Percentiles rank a stretch among this genome's conserved stretches.
Evolutionary conservation across 352 stramenopile species (phyloP).

Genomic region (Globisporangium abappressorium): DNA sequence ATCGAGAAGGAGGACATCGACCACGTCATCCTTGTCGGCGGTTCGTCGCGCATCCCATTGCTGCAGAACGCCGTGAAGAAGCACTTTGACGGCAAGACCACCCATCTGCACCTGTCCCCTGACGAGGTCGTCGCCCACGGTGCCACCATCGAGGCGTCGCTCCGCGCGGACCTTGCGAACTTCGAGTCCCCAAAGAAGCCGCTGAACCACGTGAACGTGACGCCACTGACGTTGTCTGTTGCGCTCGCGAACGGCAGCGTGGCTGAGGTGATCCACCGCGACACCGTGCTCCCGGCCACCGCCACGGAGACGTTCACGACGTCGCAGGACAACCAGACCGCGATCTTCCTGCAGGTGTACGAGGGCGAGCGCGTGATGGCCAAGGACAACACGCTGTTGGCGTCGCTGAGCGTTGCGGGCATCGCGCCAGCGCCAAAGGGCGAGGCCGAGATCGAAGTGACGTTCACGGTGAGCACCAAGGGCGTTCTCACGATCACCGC

Average conservation of each 20-base stretch:
- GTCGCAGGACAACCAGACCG: slow-evolving; percentile 88
- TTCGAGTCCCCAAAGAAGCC: slow-evolving; percentile 56
- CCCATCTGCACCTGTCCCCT: slow-evolving; percentile 81
- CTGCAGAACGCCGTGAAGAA: slow-evolving; percentile 78
- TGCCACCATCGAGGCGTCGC: slow-evolving; percentile 81
- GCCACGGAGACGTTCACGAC: slow-evolving; percentile 88
- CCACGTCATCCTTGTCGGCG: slow-evolving; percentile 96
- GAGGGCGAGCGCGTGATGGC: slow-evolving; percentile 97
- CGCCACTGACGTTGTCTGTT: slow-evolving; percentile 91
- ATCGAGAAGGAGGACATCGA: slow-evolving; percentile 89
- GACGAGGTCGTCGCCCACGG: slow-evolving; percentile 91
- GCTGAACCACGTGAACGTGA: slow-evolving; percentile 89
- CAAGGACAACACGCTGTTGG: slow-evolving; percentile 94
- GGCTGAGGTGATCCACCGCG: slow-evolving; percentile 88
- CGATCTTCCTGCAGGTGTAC: slow-evolving; percentile 92
- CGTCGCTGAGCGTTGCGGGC: slow-evolving; percentile 87
- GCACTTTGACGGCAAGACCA: slow-evolving; percentile 83
- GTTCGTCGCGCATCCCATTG: slow-evolving; percentile 98
- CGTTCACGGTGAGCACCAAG: slow-evolving; percentile 90
- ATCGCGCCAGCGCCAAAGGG: slow-evolving; percentile 89
- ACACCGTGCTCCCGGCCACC: slow-evolving; percentile 87
- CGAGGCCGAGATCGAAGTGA: slow-evolving; percentile 91
- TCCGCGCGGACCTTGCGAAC: slow-evolving; percentile 66
- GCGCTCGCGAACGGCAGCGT: slow-evolving; percentile 91
- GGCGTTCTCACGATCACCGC: slow-evolving; percentile 95